Base-by-base conservation (phyloP, 495 filamentous ascomycete species). In the Penicillium angulare region DNA sequence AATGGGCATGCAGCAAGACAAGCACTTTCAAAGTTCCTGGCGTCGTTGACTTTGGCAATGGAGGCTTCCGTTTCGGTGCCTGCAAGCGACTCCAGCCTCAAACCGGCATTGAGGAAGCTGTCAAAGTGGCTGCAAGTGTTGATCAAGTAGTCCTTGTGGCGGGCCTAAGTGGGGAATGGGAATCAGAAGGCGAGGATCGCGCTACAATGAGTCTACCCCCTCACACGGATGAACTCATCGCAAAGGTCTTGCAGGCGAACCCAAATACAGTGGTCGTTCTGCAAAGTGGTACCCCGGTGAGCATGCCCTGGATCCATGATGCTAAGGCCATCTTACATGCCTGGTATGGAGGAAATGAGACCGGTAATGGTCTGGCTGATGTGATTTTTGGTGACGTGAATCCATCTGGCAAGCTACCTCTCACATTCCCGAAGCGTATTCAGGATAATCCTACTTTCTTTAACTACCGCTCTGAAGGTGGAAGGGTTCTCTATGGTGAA, bases 151-250 rank as follows among this genome's bases (percentile, higher is more conserved):
- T 92, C 31, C 72, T 92, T 1, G 76, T 87, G 51, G 85, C 86
- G 13, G 89, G 89, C 8, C 69, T 92, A 17, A 87, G 87, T 59
- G 81, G 77, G 17, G 89, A 95, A 60, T 92, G 89, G 89, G 89
- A 92, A 63, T 85, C 84, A 15, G 89, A 93, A 66, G 89, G 89
- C 7, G 84, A 87, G 40, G 89, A 93, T 59, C 78, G 88, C 9
- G 73, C 84, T 43, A 78, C 76, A 26, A 90, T 92, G 87, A 79
- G 85, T 49, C 73, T 92, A 8, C 88, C 88, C 4, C 82, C 83
- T 2, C 77, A 76, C 49, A 86, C 85, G 51, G 86, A 92, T 62
- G 76, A 82, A 13, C 74, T 93, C 13, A 78, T 92, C 52, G 72
- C 79, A 27, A 78, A 79, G 12, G 82, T 92, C 1, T 71, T 86